Evolutionary conservation across 331 rosid species (phyloP).

Genomic region (Quercus lobata): DNA sequence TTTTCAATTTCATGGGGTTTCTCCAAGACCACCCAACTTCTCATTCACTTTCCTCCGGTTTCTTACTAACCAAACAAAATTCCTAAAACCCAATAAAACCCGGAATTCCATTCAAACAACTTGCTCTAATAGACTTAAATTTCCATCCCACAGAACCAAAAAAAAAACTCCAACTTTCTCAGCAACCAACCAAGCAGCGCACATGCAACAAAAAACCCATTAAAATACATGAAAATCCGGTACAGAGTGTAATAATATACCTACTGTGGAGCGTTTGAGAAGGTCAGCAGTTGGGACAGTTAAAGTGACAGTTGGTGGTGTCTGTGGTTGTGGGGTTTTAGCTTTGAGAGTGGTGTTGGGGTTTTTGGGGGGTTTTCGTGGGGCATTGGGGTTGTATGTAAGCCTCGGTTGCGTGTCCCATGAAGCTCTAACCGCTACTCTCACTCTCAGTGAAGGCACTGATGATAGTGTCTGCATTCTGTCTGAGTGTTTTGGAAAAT

Average conservation of each 20-base stretch:
- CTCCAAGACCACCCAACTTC: background rate
- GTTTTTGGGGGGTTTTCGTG: conserved; percentile 49
- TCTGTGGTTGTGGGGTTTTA: conserved; percentile 4
- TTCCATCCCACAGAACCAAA: background rate
- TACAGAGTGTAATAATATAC: conserved; percentile 14
- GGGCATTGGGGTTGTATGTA: conserved; percentile 82
- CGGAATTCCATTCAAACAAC: background rate
- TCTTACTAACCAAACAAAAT: background rate
- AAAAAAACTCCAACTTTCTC: background rate
- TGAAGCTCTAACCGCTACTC: conserved; percentile 43
- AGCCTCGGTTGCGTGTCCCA: conserved; percentile 71
- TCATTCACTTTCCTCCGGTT: background rate
- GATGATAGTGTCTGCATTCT: conserved; percentile 50
- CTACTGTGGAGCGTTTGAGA: conserved; percentile 52
- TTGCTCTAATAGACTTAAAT: background rate
- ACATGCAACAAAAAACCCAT: background rate
- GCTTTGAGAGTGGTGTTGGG: conserved; percentile 9
- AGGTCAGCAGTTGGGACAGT: conserved; percentile 48
- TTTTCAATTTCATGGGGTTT: background rate
- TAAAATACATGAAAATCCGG: background rate
- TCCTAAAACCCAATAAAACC: background rate
- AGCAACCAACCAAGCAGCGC: background rate
- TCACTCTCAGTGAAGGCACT: conserved; percentile 22
- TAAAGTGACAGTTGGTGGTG: conserved; percentile 15
- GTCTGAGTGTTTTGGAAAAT: background rate